Conservation (phyloP, 169 alveolate species). For the Plasmodium fragile region DNA sequence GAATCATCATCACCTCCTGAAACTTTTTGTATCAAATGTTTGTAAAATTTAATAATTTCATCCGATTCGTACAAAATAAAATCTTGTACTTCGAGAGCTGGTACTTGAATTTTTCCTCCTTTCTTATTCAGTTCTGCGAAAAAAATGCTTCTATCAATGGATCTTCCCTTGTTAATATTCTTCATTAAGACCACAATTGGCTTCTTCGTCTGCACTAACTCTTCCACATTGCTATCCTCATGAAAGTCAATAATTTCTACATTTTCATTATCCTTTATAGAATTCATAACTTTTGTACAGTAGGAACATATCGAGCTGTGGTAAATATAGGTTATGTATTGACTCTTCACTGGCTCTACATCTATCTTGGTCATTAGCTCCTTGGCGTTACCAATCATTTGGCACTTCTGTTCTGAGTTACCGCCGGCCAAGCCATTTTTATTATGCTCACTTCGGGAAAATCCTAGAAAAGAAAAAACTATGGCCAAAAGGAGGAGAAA, state of each 20-base stretch:
- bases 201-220: slow-evolving; percentile 13
- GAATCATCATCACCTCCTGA: neutral
- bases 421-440: neutral
- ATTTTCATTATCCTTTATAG: slow-evolving; percentile 23
- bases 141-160: slow-evolving; percentile 25
- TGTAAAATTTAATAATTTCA: slow-evolving; percentile 39
- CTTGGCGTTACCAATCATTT: neutral
- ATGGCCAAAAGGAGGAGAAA: slow-evolving; percentile 15
- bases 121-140: slow-evolving; percentile 13
- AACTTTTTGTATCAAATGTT: slow-evolving; percentile 1
- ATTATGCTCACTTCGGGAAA: neutral
- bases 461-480: slow-evolving; percentile 55
- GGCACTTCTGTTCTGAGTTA: neutral
- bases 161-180: slow-evolving; percentile 33
- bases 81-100: slow-evolving; percentile 28
- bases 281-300: slow-evolving; percentile 7
- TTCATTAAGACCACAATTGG: slow-evolving; percentile 66
- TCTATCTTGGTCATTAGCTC: slow-evolving; percentile 31
- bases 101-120: slow-evolving; percentile 55
- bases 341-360: neutral
- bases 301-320: slow-evolving; percentile 32
- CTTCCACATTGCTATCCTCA: slow-evolving; percentile 49
- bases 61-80: slow-evolving; percentile 42
- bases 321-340: slow-evolving; percentile 35
- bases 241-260: slow-evolving; percentile 2